A percentile compares a stretch with the other conserved stretches of the same genome.
Conservation (phyloP, 352 stramenopile species). For the Chrysophaeum taylorii region DNA sequence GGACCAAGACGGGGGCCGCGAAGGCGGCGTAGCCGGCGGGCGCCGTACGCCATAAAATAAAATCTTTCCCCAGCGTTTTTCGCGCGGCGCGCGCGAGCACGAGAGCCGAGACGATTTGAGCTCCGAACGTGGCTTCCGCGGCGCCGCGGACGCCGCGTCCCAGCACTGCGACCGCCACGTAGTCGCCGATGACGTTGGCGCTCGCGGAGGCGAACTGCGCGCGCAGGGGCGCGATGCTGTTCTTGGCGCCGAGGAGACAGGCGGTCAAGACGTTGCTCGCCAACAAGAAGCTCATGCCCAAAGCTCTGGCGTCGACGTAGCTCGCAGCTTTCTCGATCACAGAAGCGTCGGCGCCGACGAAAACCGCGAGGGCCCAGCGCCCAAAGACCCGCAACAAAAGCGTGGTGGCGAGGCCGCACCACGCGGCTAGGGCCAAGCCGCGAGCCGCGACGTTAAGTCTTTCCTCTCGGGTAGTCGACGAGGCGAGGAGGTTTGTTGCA, state of each 20-base stretch:
- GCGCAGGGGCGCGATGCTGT: not conserved
- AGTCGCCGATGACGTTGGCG: not conserved
- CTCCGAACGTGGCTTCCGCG: not conserved
- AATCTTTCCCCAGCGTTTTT: not conserved
- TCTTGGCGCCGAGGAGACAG: constrained; percentile 1
- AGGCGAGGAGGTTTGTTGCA: constrained; percentile 5
- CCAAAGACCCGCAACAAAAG: not conserved
- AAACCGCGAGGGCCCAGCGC: not conserved
- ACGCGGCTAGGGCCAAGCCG: not conserved
- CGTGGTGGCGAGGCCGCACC: not conserved
- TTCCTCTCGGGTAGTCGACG: not conserved
- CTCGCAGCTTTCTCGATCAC: too few species aligned
- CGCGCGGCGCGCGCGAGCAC: not conserved
- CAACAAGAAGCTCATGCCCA: not conserved
- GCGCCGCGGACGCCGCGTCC: constrained; percentile 8
- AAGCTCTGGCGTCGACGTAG: not conserved
- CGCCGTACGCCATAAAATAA: not conserved
- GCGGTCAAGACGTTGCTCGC: constrained; percentile 2
- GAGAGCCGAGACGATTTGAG: not conserved
- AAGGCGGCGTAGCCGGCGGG: not conserved
- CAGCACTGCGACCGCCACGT: not conserved
- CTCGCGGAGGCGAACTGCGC: not conserved
- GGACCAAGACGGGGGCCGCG: not conserved
- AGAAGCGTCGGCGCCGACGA: not conserved
- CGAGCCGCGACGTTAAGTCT: not conserved